These are phyloP conservation scores for Cryptococcus sp. DNA, from an alignment of 1,284 basidiomycete species.

Conservation along the genomic window DNA sequence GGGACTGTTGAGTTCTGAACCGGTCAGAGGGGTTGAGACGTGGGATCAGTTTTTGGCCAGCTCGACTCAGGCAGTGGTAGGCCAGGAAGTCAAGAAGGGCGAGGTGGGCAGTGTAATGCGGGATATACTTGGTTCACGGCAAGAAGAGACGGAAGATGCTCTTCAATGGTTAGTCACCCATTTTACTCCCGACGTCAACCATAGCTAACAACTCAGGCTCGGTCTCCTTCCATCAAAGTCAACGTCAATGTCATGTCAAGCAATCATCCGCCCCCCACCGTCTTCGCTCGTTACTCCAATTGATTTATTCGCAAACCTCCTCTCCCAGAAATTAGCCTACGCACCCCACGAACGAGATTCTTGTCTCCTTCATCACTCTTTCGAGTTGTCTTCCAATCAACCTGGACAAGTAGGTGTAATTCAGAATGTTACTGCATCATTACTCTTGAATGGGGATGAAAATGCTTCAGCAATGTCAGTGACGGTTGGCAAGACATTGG, in stretches of 20 bases:
- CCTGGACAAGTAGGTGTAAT: constrained; percentile 17
- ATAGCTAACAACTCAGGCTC: constrained; percentile 32
- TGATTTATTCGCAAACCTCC: constrained; percentile 70
- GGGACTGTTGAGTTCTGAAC: constrained; percentile 61
- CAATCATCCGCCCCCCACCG: constrained; percentile 5
- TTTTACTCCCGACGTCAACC: too few species aligned
- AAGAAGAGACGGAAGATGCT: too few species aligned
- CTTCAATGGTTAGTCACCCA: too few species aligned
- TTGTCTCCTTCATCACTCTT: constrained; percentile 81
- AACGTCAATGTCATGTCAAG: constrained; percentile 6
- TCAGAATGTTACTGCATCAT: constrained; percentile 68
- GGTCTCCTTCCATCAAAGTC: constrained; percentile 49
- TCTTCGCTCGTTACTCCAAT: constrained; percentile 59
- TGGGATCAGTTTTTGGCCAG: constrained; percentile 14
- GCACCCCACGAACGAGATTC: constrained; percentile 71
- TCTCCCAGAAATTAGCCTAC: constrained; percentile 73
- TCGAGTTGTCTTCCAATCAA: constrained; percentile 47
- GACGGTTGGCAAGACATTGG: constrained; percentile 81
- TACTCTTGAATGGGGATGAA: constrained; percentile 67
- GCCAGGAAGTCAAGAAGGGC: too few species aligned
- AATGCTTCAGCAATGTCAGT: constrained; percentile 77
- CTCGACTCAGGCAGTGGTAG: too few species aligned
- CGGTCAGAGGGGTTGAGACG: constrained; percentile 29
- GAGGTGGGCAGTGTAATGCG: too few species aligned
- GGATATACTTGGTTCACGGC: too few species aligned